Evolutionary conservation across 2,329 filamentous ascomycete genomes (phyloP).

Genomic region (Sporothrix humicola): DNA sequence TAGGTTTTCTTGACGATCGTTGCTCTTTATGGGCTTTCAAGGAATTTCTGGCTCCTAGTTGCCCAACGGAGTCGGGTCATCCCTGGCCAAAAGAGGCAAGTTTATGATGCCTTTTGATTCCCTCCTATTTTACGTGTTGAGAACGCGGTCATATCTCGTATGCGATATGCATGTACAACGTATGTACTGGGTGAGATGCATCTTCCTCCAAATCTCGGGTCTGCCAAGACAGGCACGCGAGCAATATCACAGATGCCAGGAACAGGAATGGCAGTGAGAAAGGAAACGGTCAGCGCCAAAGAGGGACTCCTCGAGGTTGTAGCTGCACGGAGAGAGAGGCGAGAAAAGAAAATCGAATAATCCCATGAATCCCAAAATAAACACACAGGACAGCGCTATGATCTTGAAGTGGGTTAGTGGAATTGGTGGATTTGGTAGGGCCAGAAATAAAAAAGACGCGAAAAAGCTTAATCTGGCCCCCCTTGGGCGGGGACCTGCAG

Average conservation of each 20-base stretch:
- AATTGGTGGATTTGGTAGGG: background rate
- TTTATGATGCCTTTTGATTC: background rate
- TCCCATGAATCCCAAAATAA: background rate
- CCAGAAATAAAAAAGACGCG: background rate
- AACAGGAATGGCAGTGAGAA: background rate
- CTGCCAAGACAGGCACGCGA: background rate
- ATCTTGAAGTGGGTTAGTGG: background rate
- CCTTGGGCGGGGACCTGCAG: background rate
- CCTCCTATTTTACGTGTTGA: background rate
- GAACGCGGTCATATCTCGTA: too few species aligned
- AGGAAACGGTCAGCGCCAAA: background rate
- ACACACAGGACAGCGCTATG: background rate
- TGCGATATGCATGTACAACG: too few species aligned
- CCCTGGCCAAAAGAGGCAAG: background rate
- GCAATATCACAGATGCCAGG: background rate
- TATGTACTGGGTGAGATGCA: too few species aligned
- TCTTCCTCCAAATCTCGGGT: background rate
- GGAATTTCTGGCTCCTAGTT: background rate
- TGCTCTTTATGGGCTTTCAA: background rate
- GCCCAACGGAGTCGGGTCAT: background rate
- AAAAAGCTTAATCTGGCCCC: constrained; percentile 1
- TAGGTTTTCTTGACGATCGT: background rate
- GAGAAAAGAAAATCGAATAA: background rate
- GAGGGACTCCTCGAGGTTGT: background rate
- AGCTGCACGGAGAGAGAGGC: background rate